phyloP scores from a whole-genome alignment of 202 grass and related monocot species.

The Hordeum pubiflorum region DNA sequence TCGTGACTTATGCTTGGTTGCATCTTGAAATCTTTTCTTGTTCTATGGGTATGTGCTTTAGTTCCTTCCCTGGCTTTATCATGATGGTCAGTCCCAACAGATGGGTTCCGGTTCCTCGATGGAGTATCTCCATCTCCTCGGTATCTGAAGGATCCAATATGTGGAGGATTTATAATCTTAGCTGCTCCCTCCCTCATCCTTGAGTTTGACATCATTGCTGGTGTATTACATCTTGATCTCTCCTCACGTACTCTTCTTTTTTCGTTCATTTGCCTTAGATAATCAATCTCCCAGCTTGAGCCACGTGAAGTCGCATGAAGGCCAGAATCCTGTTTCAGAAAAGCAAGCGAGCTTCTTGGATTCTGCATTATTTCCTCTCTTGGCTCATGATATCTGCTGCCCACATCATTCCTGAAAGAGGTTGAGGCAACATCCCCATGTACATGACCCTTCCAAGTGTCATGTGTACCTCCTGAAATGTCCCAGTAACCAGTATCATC shows the following conservation, averaged over 20 bases:
- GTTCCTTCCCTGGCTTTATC: slow-evolving; percentile 34
- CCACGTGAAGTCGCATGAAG: slow-evolving; percentile 24
- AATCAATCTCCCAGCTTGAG: slow-evolving; percentile 50
- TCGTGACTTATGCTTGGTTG: slow-evolving; percentile 27
- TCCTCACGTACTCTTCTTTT: slow-evolving; percentile 39
- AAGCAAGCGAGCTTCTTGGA: slow-evolving; percentile 37
- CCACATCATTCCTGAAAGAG: slow-evolving; percentile 28
- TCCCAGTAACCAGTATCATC: slow-evolving; percentile 39
- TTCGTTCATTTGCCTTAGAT: slow-evolving; percentile 48
- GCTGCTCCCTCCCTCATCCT: slow-evolving; percentile 31
- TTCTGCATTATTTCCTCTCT: slow-evolving; percentile 32
- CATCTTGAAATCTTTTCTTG: slow-evolving; percentile 46
- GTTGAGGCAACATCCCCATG: slow-evolving; percentile 13
- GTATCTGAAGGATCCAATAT: slow-evolving; percentile 63
- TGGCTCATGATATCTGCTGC: slow-evolving; percentile 30
- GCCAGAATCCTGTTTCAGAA: slow-evolving; percentile 41
- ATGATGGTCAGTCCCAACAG: slow-evolving; percentile 17
- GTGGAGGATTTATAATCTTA: slow-evolving; percentile 39
- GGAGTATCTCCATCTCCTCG: slow-evolving; percentile 34
- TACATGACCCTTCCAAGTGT: slow-evolving; percentile 14
- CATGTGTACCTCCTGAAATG: slow-evolving; percentile 17
- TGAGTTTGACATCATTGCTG: slow-evolving; percentile 33
- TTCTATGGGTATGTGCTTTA: slow-evolving; percentile 32
- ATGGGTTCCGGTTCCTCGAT: slow-evolving; percentile 23
- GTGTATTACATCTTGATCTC: slow-evolving; percentile 47